Conservation (phyloP, 192 early-diverging fungal species). For the Linnemannia hyalina region DNA sequence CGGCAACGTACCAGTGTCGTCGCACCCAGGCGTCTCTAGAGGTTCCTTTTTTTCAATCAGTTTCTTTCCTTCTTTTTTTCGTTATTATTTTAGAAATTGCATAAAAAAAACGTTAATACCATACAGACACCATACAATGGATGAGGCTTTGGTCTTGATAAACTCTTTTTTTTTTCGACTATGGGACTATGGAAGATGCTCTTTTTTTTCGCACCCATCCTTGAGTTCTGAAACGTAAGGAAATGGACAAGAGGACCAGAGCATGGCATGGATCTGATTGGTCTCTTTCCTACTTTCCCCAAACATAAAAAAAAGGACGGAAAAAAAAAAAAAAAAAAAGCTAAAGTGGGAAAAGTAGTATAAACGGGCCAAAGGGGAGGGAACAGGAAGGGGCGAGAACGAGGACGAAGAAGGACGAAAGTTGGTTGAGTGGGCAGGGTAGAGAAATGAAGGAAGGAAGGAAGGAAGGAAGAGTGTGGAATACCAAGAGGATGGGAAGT, state of each 20-base stretch:
- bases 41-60: background rate
- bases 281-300: too few species aligned
- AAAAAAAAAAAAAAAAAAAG: background rate
- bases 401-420: too few species aligned
- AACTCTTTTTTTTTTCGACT: background rate
- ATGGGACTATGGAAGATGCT: background rate
- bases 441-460: too few species aligned
- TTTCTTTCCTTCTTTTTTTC: background rate
- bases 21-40: slow-evolving; percentile 35
- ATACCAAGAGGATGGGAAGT: too few species aligned
- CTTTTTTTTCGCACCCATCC: background rate
- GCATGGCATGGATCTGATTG: too few species aligned
- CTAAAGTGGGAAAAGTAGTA: background rate
- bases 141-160: background rate
- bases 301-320: background rate
- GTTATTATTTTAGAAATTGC: background rate
- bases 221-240: background rate
- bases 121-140: background rate
- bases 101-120: slow-evolving; percentile 4
- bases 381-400: too few species aligned
- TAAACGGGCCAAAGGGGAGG: background rate
- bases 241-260: too few species aligned
- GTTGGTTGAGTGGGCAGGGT: too few species aligned
- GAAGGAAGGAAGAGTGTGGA: too few species aligned
- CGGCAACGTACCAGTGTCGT: slow-evolving; percentile 48